Evolutionary conservation across 2,329 filamentous ascomycete species (phyloP).

Genomic region (Emmonsiellopsis sp.): DNA sequence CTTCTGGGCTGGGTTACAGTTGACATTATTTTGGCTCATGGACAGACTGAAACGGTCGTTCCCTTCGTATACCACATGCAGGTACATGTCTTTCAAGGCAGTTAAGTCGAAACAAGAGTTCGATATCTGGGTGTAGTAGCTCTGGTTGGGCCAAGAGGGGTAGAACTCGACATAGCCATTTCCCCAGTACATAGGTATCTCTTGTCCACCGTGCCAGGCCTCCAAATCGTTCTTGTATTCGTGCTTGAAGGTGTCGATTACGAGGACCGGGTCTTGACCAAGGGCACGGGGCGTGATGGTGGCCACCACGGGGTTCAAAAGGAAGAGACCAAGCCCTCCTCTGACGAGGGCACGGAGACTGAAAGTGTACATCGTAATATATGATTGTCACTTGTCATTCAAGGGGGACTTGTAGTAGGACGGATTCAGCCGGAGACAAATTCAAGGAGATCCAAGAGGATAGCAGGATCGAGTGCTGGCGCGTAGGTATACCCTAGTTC

Average conservation of each 20-base stretch:
- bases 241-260: conserved; percentile 54
- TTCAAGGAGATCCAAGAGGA: background rate
- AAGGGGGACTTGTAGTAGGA: background rate
- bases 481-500: too few species aligned
- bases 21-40: conserved; percentile 57
- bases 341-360: background rate
- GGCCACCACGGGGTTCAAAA: background rate
- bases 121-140: conserved; percentile 52
- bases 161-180: conserved; percentile 46
- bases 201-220: conserved; percentile 61
- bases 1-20: conserved; percentile 46
- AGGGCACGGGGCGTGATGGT: background rate
- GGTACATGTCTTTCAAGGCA: conserved; percentile 47
- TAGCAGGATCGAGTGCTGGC: too few species aligned
- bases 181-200: conserved; percentile 45
- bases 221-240: conserved; percentile 49
- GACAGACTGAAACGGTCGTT: conserved; percentile 55
- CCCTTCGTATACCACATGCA: conserved; percentile 57
- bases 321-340: background rate
- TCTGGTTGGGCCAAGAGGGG: conserved; percentile 52
- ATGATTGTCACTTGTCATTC: background rate
- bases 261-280: conserved; percentile 14
- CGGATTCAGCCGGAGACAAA: background rate
- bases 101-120: conserved; percentile 49
- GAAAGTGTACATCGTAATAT: background rate